Evolutionary conservation across 2,329 filamentous ascomycete genomes (phyloP), one percentile per base, ranked within the genome.

Genomic region (Lecanicillium sp.): DNA sequence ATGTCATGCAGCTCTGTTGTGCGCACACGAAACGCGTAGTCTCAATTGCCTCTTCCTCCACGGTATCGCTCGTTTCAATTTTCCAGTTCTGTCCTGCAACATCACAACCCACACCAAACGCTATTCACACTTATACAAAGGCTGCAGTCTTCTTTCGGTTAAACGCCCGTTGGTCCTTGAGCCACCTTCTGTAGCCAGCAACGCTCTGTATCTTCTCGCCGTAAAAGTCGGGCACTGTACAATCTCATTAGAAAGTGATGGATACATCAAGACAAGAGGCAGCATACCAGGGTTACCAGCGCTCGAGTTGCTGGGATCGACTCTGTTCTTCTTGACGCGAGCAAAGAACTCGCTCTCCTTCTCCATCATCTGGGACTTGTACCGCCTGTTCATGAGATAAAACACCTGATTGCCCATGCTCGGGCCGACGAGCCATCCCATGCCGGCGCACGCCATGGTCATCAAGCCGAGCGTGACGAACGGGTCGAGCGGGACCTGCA

Each of bases 161-260:
- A 68, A 95, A 98, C 9, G 89, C 90, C 46, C 90, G 75, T 71
- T 97, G 92, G 57, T 98, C 92, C 72, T 95, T 97, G 55, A 98
- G 67, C 92, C 92, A 98, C 60, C 87, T 82, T 54, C 92, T 73
- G 62, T 97, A 98, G 33, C 87, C 89, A 39, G 81, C 74, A 17
- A 97, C 87, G 53, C 88, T 95, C 37, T 85, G 86, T 53, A 98
- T 95, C 74, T 96, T 97, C 69, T 98, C 92, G 53, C 92, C 92
- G 56, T 98, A 98, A 65, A 95, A 98, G 60, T 98, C 92, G 31
- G 90, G 89, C 1, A 95, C 86, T 74, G 38, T 3, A 33, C 7
- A n/a, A 20, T 4, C 12, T 8, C 10, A 38, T 57, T 43, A 58
- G 50, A 14, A 33, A 33, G 14, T 12, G 11, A 14, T n/a, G 11